phyloP scores from a whole-genome alignment of 805 yeast species.

The Lipomyces starkeyi region DNA sequence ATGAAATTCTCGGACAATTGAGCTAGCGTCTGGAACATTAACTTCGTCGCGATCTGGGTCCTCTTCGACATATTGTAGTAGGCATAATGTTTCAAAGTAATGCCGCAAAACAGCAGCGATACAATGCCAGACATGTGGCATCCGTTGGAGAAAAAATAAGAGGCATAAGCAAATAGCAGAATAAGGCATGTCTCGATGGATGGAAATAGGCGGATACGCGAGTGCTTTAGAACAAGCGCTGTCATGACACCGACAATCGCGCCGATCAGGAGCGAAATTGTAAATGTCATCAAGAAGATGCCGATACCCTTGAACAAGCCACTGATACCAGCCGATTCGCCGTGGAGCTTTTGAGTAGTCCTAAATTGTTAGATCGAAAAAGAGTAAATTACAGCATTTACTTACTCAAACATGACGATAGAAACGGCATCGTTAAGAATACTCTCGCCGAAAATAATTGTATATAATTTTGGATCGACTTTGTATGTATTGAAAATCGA shows the following conservation, averaged over 20 bases:
- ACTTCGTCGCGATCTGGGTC: slow-evolving; percentile 95
- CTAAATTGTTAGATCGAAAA: slow-evolving; percentile 7
- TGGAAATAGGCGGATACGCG: slow-evolving; percentile 93
- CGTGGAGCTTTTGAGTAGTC: slow-evolving; percentile 95
- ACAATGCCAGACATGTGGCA: slow-evolving; percentile 83
- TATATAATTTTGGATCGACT: slow-evolving; percentile 96
- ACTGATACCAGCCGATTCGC: slow-evolving; percentile 73
- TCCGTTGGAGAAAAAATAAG: slow-evolving; percentile 97
- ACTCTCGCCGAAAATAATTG: slow-evolving; percentile 96
- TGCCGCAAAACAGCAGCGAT: slow-evolving; percentile 92
- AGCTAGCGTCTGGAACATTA: slow-evolving; percentile 91
- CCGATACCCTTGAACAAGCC: slow-evolving; percentile 94
- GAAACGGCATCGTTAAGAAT: slow-evolving; percentile 96
- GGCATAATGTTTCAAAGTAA: slow-evolving; percentile 95
- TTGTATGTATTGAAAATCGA: slow-evolving; percentile 97
- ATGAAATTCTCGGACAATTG: slow-evolving; percentile 96
- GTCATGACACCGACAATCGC: slow-evolving; percentile 84
- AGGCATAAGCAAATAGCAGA: slow-evolving; percentile 87
- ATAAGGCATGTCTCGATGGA: slow-evolving; percentile 95
- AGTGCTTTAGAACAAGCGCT: slow-evolving; percentile 87
- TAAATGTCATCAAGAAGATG: slow-evolving; percentile 88
- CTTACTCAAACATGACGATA: slow-evolving; percentile 90
- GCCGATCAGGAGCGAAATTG: slow-evolving; percentile 89
- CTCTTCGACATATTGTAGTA: slow-evolving; percentile 97
- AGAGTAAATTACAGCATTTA: not conserved